phyloP scores from a whole-genome alignment of 1,284 basidiomycete genomes.

The Naganishia liquefaciens region DNA sequence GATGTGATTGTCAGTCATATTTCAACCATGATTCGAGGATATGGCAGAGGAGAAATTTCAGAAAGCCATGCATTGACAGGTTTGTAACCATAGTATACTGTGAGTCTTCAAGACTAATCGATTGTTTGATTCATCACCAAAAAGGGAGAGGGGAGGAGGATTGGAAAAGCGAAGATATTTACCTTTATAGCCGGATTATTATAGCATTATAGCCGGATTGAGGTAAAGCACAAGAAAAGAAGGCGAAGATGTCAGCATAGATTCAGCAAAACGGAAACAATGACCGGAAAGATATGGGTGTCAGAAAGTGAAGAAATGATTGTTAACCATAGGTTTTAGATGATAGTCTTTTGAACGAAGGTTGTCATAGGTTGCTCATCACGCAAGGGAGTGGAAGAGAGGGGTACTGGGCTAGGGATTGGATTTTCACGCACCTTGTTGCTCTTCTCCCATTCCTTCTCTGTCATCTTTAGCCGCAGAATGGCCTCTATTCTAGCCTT shows the following conservation, averaged over 20 bases:
- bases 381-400: conserved; percentile 31
- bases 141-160: conserved; percentile 28
- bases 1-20: conserved; percentile 39
- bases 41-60: conserved; percentile 39
- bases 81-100: conserved; percentile 49
- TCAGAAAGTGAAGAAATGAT: conserved; percentile 55
- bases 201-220: conserved; percentile 20
- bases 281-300: conserved; percentile 25
- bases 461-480: conserved; percentile 49
- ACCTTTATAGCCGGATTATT: too few relatives aligned
- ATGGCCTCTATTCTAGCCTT: conserved; percentile 51
- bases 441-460: conserved; percentile 43
- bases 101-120: conserved; percentile 56
- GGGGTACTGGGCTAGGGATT: not conserved
- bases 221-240: conserved; percentile 22
- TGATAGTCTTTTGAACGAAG: conserved; percentile 52
- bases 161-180: conserved; percentile 37
- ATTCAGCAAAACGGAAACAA: not conserved
- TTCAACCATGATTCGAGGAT: conserved; percentile 5
- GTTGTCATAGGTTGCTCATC: conserved; percentile 54
- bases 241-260: conserved; percentile 25
- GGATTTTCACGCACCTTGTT: conserved; percentile 46
- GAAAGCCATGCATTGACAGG: conserved; percentile 52
- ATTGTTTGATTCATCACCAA: conserved; percentile 47
- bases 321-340: conserved; percentile 48